These are phyloP conservation scores for Amaranthus tricolor DNA, from an alignment of 179 eudicot species.

Conservation along the genomic window DNA sequence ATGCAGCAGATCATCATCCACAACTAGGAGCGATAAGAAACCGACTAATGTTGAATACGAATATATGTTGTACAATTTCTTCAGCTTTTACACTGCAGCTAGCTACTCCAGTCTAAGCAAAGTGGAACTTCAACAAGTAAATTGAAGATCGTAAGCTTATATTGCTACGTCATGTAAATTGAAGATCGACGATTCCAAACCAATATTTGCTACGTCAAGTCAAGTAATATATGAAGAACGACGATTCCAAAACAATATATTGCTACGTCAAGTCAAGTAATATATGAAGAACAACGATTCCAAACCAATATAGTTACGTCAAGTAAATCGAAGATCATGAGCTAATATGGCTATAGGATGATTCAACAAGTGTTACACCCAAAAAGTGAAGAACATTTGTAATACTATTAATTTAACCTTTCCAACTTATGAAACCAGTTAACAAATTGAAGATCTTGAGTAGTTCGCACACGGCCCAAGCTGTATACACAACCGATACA, in stretches of 20 bases:
- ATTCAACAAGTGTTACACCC: neutral
- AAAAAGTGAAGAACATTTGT: neutral
- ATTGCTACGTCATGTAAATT: too few species aligned
- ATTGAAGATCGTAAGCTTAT: neutral
- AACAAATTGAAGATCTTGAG: neutral
- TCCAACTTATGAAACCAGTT: neutral
- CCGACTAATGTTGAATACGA: neutral
- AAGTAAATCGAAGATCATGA: neutral
- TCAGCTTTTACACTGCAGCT: neutral
- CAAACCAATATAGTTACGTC: neutral
- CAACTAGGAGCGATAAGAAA: neutral
- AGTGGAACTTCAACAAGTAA: neutral
- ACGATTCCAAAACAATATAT: too few species aligned
- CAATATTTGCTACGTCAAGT: too few species aligned
- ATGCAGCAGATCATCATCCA: neutral
- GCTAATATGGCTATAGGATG: neutral
- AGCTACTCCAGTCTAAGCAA: neutral
- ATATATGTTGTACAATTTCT: neutral
- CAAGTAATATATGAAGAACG: too few species aligned
- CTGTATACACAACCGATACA: neutral
- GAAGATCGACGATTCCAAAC: too few species aligned
- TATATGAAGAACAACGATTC: too few species aligned
- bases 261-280: too few species aligned
- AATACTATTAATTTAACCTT: neutral
- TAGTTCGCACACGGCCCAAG: neutral